Base-by-base conservation (phyloP, 192 early-diverging fungal genomes). In the Coemansia sp. region DNA sequence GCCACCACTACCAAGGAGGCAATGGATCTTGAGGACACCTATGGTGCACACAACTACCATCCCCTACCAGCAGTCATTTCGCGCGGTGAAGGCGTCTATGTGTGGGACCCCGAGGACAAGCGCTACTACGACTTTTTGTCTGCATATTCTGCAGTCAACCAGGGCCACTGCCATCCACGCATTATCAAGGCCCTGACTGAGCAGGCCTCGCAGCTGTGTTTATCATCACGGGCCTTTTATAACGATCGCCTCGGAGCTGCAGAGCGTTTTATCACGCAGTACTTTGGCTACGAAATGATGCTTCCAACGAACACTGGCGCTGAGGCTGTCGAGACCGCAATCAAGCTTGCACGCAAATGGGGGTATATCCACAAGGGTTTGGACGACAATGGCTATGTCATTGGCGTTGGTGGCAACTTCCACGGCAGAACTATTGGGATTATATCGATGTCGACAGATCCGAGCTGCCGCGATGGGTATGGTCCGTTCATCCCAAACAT, bases 281-380 rank as follows among this genome's bases (percentile, higher is more conserved):
- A 89, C 82, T 99, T 99, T 85, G 91, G 92, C 2, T 95, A 92
- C 68, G 94, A 97, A 51, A 99, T 97, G 97, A 92, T 99, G 51
- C 84, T 97, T 45, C 97, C 97, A 52, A 97, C 97, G 92, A 99
- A 99, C 87, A 97, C 97, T 10, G 97, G 97, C 59, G 94, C 95
- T 49, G 97, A 99, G 71, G 97, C 94, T 5, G 97, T 99, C 30
- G 97, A 99, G 77, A 99, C 97, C 7, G 97, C 93, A 28, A 91
- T 99, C 74, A 99, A 99, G 86, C 87, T 99, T 15, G 91, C 97
- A 35, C 88, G 97, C 70, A 93, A 94, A 82, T 99, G 97, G 97
- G 97, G 90, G 7, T 95, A 96, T 80, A 63, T 88, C 52, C 90
- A 92, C 79, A 99, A 99, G 86, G 86, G 88, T 6, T 91, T 99